These are phyloP conservation scores for Diaporthe sp. DNA, from an alignment of 2,329 filamentous ascomycete genomes.

Conservation along the genomic window DNA sequence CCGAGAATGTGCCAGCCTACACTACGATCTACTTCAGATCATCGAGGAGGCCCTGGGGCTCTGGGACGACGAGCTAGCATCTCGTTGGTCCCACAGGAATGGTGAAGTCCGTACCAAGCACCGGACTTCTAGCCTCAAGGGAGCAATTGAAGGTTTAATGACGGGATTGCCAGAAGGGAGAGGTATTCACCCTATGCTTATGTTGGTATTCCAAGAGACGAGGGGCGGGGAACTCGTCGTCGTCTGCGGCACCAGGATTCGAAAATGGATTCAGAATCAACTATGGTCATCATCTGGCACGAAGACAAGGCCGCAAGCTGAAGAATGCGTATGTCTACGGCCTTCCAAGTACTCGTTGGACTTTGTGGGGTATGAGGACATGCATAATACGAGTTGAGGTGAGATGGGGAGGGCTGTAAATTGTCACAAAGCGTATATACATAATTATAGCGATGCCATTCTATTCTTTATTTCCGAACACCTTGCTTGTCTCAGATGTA, in stretches of 20 bases:
- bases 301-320: neutral
- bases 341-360: neutral
- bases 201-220: neutral
- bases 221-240: neutral
- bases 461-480: neutral
- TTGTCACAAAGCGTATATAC: neutral
- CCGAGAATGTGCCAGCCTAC: neutral
- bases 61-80: neutral
- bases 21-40: neutral
- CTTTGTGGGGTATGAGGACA: neutral
- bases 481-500: neutral
- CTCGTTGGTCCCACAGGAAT: neutral
- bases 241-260: neutral
- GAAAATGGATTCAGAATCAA: constrained; percentile 1
- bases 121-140: neutral
- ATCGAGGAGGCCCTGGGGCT: neutral
- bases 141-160: neutral
- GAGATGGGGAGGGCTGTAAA: neutral
- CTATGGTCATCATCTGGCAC: neutral
- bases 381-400: neutral
- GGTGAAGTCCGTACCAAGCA: neutral
- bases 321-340: neutral
- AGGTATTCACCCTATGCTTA: neutral
- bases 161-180: neutral
- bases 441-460: neutral